Evolutionary conservation across 441 rosid species (phyloP), one percentile per base, ranked within the genome.

Genomic region (Erodium moschatum): DNA sequence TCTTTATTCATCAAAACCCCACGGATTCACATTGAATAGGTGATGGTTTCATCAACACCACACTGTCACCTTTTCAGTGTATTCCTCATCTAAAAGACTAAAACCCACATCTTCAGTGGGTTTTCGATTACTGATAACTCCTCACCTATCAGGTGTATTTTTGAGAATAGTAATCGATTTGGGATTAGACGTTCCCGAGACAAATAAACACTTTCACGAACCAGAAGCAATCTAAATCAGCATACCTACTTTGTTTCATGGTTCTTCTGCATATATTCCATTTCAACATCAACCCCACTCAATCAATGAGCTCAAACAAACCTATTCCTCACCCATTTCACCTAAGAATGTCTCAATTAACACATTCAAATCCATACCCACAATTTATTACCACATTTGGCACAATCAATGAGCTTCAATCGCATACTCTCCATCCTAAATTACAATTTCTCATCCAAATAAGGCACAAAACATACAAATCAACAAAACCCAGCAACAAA

Each of bases 201-300:
- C 62, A 16, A 7, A 6, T 1, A 16, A 54, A 54, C 11, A 54
- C 20, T 6, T 16, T 1, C 7, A 16, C 1, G 11, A 54, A 54
- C 11, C 62, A 54, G 8, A 54, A 54, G 7, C 62, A 16, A 54
- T 18, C 62, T 54, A 54, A 54, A 54, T 18, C 62, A 54, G 11
- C 62, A 54, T 18, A 54, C 11, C 20, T 10, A 54, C 1, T 18
- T 19, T 54, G 62, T 16, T 54, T 18, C 62, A 54, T 16, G 20
- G 24, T 54, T 16, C 62, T 54, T 54, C 0, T 6, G 27, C 24
- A 54, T 8, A 54, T 54, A 54, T 54, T 16, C 62, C 24, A 54
- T 54, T 16, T 54, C 24, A 21, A 54, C 21, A 54, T 54, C 62
- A 54, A 54, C 62, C 62, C 62, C 62, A 54, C 62, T 40, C 2